These are phyloP conservation scores for Orychophragmus violaceus DNA, from an alignment of 345 rosid species.

Conservation along the genomic window DNA sequence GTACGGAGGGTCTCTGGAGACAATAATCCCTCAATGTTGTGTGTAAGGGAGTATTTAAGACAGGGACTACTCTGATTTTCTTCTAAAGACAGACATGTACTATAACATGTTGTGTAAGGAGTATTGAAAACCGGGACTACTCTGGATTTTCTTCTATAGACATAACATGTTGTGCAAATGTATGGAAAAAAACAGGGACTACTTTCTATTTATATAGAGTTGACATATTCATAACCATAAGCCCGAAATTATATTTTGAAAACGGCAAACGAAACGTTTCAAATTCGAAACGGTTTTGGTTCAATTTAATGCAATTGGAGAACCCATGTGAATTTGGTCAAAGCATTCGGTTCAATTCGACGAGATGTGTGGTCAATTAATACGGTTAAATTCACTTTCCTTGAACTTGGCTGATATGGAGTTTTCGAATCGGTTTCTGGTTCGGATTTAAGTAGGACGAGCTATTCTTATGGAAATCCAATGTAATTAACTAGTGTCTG, in stretches of 20 bases:
- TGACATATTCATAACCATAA: neutral
- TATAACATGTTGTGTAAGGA: too few relatives aligned
- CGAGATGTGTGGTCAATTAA: neutral
- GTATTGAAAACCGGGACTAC: too few relatives aligned
- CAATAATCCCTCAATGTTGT: too few relatives aligned
- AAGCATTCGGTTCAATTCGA: neutral
- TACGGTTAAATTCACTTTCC: neutral
- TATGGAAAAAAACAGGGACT: too few relatives aligned
- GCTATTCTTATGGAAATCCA: neutral
- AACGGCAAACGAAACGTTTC: neutral
- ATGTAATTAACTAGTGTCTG: neutral
- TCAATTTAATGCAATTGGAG: neutral
- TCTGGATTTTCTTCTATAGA: too few relatives aligned
- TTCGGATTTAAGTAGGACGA: neutral
- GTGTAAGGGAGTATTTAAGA: too few relatives aligned
- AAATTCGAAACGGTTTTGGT: neutral
- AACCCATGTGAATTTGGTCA: neutral
- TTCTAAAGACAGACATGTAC: too few relatives aligned
- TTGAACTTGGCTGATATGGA: neutral
- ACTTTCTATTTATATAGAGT: neutral
- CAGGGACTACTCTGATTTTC: too few relatives aligned
- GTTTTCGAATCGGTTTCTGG: too few relatives aligned
- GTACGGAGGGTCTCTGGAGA: too few relatives aligned
- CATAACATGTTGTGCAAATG: too few relatives aligned
- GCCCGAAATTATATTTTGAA: neutral